Conservation (phyloP, 208 protist genomes). For the Wallacemonas sp. region DNA sequence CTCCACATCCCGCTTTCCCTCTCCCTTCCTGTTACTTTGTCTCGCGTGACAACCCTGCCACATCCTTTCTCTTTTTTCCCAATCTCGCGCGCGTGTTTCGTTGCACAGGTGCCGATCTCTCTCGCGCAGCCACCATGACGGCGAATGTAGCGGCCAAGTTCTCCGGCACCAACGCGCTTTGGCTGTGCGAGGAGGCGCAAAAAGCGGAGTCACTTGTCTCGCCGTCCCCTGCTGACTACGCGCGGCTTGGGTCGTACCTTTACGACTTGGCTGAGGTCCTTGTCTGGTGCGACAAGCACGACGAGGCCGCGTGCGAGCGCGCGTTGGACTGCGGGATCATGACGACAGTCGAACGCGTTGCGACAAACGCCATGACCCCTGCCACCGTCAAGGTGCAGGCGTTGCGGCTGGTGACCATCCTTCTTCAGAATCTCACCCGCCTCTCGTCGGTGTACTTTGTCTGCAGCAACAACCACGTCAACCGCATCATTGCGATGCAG, state of each 20-base stretch:
- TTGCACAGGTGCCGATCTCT: no score
- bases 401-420: slow-evolving; percentile 66
- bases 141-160: slow-evolving; percentile 23
- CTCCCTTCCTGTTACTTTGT: no score
- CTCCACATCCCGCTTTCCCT: no score
- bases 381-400: slow-evolving; percentile 59
- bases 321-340: slow-evolving; percentile 61
- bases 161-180: slow-evolving; percentile 50
- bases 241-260: slow-evolving; percentile 30
- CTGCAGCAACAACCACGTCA: slow-evolving; percentile 89
- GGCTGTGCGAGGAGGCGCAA: slow-evolving; percentile 53
- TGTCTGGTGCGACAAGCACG: slow-evolving; percentile 81
- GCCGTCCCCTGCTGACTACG: background rate
- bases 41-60: no score
- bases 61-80: slow-evolving; percentile 7
- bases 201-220: background rate
- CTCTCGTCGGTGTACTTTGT: slow-evolving; percentile 68
- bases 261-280: slow-evolving; percentile 73
- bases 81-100: no score
- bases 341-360: slow-evolving; percentile 60
- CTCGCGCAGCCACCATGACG: background rate
- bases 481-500: slow-evolving; percentile 77
- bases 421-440: slow-evolving; percentile 77
- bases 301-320: slow-evolving; percentile 57
- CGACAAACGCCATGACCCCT: slow-evolving; percentile 55